phyloP scores from a whole-genome alignment of 306 rosid genomes.

The Myrica gale region DNA sequence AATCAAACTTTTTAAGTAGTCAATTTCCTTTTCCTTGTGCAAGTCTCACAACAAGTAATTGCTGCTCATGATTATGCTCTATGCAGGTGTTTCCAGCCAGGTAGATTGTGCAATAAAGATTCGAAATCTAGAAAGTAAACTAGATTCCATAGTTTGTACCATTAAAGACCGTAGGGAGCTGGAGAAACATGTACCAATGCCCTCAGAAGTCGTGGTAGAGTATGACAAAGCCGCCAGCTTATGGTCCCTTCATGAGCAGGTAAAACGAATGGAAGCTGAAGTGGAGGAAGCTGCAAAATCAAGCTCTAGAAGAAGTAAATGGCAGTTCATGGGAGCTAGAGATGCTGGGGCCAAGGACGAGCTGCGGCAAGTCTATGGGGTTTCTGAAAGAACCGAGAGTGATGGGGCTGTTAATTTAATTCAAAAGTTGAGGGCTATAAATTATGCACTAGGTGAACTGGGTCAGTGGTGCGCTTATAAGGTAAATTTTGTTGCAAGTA shows the following conservation, averaged over 20 bases:
- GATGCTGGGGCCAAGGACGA: constrained; percentile 99
- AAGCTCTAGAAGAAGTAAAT: constrained; percentile 94
- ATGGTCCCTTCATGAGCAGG: constrained; percentile 92
- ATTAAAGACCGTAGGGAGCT: constrained; percentile 96
- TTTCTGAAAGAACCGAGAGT: constrained; percentile 96
- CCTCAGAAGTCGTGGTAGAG: constrained; percentile 87
- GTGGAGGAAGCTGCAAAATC: constrained; percentile 97
- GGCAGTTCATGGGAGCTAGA: constrained; percentile 99
- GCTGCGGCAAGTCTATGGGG: constrained; percentile 96
- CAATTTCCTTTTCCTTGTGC: neutral
- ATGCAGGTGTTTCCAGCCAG: constrained; percentile 95
- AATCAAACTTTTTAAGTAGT: neutral
- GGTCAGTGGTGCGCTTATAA: constrained; percentile 99
- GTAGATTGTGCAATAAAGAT: constrained; percentile 97
- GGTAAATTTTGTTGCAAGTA: constrained; percentile 42
- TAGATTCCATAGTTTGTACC: constrained; percentile 94
- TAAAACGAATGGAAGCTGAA: constrained; percentile 91
- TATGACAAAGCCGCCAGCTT: constrained; percentile 94
- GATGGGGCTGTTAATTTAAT: constrained; percentile 97
- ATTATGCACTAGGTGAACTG: constrained; percentile 96
- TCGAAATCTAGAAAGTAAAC: constrained; percentile 97
- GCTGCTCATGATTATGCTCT: constrained; percentile 33
- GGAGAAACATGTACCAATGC: constrained; percentile 97
- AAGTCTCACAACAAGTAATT: neutral
- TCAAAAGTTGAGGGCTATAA: constrained; percentile 94